phyloP scores from a whole-genome alignment of 2,329 filamentous ascomycete genomes.

The Trichoderma pleuroti region DNA sequence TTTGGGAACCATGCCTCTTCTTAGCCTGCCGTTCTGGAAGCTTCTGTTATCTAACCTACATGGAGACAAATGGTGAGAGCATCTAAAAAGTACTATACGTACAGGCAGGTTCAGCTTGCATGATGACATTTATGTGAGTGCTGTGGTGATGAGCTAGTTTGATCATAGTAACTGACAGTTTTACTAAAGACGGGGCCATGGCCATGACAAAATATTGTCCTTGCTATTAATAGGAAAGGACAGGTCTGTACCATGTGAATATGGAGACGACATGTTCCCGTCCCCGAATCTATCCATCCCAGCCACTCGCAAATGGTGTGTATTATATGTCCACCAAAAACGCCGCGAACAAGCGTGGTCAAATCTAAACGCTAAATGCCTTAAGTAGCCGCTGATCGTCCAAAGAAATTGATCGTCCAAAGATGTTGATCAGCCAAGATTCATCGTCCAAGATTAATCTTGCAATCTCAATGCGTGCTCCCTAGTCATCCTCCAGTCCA shows the following conservation, averaged over 20 bases:
- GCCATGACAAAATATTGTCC: not conserved
- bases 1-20: not conserved
- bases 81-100: too few species aligned
- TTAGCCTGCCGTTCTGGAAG: not conserved
- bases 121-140: not conserved
- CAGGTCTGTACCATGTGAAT: not conserved
- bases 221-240: not conserved
- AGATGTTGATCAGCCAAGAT: not conserved
- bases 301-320: not conserved
- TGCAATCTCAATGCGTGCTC: not conserved
- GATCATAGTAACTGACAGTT: not conserved
- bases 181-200: not conserved
- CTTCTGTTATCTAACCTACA: not conserved
- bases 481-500: conserved; percentile 30
- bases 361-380: not conserved
- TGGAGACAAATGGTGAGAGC: conserved; percentile 12
- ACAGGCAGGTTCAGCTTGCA: not conserved
- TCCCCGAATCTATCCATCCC: not conserved
- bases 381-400: not conserved
- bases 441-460: not conserved
- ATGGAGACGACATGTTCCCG: not conserved
- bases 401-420: not conserved
- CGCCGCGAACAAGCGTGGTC: not conserved
- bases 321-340: not conserved
- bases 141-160: not conserved